A percentile compares a stretch with the other conserved stretches of the same genome.
These are phyloP conservation scores for Calonectria fujianensis DNA, from an alignment of 2,329 filamentous ascomycete species.

Conservation along the genomic window DNA sequence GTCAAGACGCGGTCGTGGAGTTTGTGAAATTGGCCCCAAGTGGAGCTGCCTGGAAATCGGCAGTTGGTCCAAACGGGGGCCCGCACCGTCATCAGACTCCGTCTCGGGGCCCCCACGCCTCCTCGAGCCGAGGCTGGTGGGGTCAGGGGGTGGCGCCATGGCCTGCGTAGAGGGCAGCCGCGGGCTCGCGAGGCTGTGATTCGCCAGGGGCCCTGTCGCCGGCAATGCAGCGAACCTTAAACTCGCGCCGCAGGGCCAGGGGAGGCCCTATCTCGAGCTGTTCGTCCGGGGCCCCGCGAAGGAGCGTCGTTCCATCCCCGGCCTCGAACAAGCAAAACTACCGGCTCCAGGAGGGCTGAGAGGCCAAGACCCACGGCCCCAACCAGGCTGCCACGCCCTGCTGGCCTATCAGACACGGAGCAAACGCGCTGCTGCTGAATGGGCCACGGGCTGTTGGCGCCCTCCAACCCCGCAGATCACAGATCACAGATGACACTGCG, in stretches of 20 bases:
- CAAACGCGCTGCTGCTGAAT: conserved; percentile 1
- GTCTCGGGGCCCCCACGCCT: not conserved
- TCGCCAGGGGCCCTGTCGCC: not conserved
- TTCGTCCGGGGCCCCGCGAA: conserved; percentile 10
- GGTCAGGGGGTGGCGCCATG: conserved; percentile 14
- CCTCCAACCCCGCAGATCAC: conserved; percentile 11
- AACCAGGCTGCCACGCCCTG: not conserved
- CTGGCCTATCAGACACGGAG: conserved; percentile 4
- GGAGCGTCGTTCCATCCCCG: conserved; percentile 4
- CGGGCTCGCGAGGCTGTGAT: not conserved
- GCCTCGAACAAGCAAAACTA: conserved; percentile 2
- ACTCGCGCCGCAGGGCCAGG: not conserved
- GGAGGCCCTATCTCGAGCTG: not conserved
- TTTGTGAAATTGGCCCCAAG: conserved; percentile 11
- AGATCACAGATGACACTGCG: not conserved
- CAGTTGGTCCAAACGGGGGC: conserved; percentile 2
- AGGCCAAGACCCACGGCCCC: not conserved
- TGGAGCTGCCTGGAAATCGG: conserved; percentile 12
- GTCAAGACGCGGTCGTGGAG: conserved; percentile 23
- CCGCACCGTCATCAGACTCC: not conserved
- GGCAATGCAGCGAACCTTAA: conserved; percentile 12
- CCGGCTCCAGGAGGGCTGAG: not conserved
- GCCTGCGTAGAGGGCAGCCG: not conserved
- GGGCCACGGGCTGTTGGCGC: not conserved
- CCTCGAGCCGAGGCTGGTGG: conserved; percentile 18